Evolutionary conservation across 176 grass and related monocot species (phyloP).

Genomic region (Saccharum spontaneum): DNA sequence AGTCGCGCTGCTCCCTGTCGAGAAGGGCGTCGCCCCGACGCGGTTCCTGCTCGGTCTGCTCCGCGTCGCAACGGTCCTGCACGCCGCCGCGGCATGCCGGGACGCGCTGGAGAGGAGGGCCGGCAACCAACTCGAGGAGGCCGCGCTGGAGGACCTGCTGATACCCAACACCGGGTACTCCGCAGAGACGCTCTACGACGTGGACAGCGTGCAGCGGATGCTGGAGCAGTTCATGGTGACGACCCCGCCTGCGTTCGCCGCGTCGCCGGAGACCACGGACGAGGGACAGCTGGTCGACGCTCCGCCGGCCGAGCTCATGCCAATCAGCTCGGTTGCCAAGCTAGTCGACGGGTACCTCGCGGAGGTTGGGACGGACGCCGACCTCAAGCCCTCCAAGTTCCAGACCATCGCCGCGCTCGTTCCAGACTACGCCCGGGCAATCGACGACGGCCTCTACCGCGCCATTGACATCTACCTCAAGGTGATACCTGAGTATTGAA

Average conservation of each 20-base stretch:
- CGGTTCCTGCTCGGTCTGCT: slow-evolving; percentile 64
- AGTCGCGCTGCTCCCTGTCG: slow-evolving; percentile 56
- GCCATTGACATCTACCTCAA: slow-evolving; percentile 89
- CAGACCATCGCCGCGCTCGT: slow-evolving; percentile 64
- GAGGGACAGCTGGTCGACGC: slow-evolving; percentile 42
- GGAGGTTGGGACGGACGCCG: slow-evolving; percentile 67
- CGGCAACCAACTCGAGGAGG: slow-evolving; percentile 67
- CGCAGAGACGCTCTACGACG: slow-evolving; percentile 70
- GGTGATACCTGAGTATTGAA: slow-evolving; percentile 29
- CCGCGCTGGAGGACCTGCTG: slow-evolving; percentile 64
- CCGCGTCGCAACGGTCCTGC: slow-evolving; percentile 59
- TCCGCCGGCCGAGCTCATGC: slow-evolving; percentile 43
- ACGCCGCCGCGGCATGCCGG: slow-evolving; percentile 57
- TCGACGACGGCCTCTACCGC: slow-evolving; percentile 81
- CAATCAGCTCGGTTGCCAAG: slow-evolving; percentile 62
- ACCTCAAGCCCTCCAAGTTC: slow-evolving; percentile 68
- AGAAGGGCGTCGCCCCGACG: slow-evolving; percentile 54
- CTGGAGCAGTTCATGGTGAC: slow-evolving; percentile 63
- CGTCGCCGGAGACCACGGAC: slow-evolving; percentile 57
- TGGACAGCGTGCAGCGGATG: slow-evolving; percentile 81
- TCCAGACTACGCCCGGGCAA: slow-evolving; percentile 61
- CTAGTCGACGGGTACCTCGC: slow-evolving; percentile 84
- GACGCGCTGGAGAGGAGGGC: slow-evolving; percentile 63
- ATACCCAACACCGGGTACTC: slow-evolving; percentile 64
- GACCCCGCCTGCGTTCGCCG: slow-evolving; percentile 36